A percentile compares a stretch with the other conserved stretches of the same genome.
These are phyloP conservation scores for Pseudocercospora pini-densiflorae DNA, from an alignment of 2,329 filamentous ascomycete species.

Conservation along the genomic window DNA sequence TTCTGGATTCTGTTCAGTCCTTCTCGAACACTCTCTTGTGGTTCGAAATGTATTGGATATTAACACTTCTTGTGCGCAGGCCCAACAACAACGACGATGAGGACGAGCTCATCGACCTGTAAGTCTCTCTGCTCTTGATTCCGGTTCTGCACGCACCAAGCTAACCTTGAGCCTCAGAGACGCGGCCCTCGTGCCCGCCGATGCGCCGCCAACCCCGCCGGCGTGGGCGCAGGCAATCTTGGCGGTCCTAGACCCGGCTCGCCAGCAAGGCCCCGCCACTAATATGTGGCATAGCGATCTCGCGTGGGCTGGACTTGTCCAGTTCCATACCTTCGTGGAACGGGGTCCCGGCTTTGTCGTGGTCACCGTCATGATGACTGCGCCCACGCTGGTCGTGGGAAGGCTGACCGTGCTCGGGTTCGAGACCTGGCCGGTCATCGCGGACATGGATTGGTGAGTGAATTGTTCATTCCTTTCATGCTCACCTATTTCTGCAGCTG, in stretches of 20 bases:
- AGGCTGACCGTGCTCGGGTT: not conserved
- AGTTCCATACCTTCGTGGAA: not conserved
- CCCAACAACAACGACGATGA: not conserved
- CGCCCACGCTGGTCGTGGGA: not conserved
- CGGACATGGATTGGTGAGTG: constrained; percentile 1
- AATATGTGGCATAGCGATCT: not conserved
- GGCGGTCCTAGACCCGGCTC: not conserved
- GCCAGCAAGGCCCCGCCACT: constrained; percentile 6
- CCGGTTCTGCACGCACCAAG: not conserved
- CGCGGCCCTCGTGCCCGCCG: not conserved
- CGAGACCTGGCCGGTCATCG: not conserved
- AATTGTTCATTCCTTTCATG: not conserved
- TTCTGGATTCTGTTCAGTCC: not conserved
- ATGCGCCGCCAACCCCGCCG: not conserved
- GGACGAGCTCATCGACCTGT: constrained; percentile 4
- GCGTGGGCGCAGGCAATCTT: not conserved
- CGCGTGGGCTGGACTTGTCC: not conserved
- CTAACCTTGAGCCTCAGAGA: not conserved
- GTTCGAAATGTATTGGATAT: not conserved
- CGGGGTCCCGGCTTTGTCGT: not conserved
- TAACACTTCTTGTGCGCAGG: not conserved
- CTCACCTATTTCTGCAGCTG: not conserved
- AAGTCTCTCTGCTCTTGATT: not conserved
- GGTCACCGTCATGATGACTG: not conserved
- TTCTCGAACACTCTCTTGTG: not conserved